Evolutionary conservation across 306 rosid species (phyloP), one percentile per base, ranked within the genome.

Genomic region (Prunus fruticosa): DNA sequence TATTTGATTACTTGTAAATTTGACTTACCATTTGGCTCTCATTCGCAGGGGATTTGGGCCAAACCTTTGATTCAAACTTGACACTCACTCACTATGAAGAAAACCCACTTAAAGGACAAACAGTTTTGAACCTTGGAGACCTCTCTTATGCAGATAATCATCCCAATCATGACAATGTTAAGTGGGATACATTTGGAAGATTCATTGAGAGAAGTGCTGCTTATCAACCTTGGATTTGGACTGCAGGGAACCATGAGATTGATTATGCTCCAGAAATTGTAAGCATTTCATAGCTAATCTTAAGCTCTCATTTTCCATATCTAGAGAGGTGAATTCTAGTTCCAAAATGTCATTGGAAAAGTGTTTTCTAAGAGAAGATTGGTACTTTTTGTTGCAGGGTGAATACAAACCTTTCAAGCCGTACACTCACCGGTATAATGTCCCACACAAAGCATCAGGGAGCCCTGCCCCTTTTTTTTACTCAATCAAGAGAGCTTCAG

Each of bases 221-320:
- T 72, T 93, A 91, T 90, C 97, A 93, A 86, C 96, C 98, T 14
- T 93, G 98, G 98, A 86, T 91, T 69, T 91, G 97, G 97, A 89
- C 97, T 6, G 90, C 88, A 27, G 98, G 98, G 30, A 93, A 93
- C 76, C 98, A 93, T 74, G 97, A 93, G 72, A 50, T 93, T 69
- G 97, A 91, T 81, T 88, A 81, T 68, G 92, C 66, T 19, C 93
- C 96, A 4, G 84, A 87, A 72, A 80, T 93, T 60, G 98, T 93
- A 84, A 88, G 88, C 23, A 43, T 81, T 54, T 62, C 46, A n/a
- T 45, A 1, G 8, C 6, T 27, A 28, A 20, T n/a, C 51, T 8
- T 16, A 46, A 46, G 19, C 41, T 60, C 11, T 16, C 18, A 46
- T 2, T n/a, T n/a, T n/a, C 15, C 7, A 18, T 64, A 2, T 13